Evolutionary conservation across 2,329 filamentous ascomycete species (phyloP).

Genomic region (Penicillium concentricum): DNA sequence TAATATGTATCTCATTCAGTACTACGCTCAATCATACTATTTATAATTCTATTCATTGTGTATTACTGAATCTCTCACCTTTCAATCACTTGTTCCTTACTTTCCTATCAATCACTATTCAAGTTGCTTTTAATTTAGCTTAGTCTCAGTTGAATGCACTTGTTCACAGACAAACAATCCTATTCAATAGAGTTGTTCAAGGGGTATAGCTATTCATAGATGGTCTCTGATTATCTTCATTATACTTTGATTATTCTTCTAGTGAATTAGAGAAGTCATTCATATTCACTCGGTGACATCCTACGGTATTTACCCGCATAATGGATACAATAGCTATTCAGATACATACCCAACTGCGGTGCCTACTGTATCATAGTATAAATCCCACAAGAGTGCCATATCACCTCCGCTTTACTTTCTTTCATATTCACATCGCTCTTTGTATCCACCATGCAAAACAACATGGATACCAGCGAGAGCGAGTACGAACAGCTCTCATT

Average conservation of each 20-base stretch:
- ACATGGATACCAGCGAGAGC: not conserved
- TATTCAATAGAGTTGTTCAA: not conserved
- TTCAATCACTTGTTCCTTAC: not conserved
- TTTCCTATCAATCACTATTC: not conserved
- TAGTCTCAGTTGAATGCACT: not conserved
- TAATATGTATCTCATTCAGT: not conserved
- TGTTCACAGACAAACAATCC: not conserved
- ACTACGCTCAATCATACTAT: not conserved
- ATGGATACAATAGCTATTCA: not conserved
- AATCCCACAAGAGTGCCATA: not conserved
- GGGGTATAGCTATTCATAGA: not conserved
- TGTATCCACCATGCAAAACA: not conserved
- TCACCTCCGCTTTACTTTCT: not conserved
- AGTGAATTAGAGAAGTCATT: not conserved
- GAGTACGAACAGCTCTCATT: not conserved
- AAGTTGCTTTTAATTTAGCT: not conserved
- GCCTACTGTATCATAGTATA: not conserved
- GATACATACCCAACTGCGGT: too few species aligned
- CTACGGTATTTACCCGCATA: not conserved
- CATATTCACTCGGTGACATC: not conserved
- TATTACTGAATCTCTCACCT: not conserved
- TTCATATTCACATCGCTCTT: not conserved
- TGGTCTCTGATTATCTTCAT: not conserved
- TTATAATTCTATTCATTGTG: not conserved
- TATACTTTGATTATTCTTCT: not conserved